phyloP scores from a whole-genome alignment of 495 filamentous ascomycete genomes.

The Penicillium parvum region DNA sequence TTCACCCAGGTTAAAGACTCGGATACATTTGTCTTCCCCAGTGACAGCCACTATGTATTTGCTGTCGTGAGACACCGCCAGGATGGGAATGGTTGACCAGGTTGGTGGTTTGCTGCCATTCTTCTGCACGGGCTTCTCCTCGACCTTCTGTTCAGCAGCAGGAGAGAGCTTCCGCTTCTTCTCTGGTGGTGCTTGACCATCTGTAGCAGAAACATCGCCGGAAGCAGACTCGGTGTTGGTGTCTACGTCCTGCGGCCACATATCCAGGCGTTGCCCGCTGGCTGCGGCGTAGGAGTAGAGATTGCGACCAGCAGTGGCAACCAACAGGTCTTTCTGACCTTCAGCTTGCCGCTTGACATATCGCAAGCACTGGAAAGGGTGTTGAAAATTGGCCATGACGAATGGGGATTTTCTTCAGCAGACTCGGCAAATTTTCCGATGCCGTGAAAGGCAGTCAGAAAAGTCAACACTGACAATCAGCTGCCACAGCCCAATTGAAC shows the following conservation, averaged over 20 bases:
- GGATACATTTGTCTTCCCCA: conserved; percentile 82
- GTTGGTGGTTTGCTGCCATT: conserved; percentile 20
- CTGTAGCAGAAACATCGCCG: conserved; percentile 19
- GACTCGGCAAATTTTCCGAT: conserved; percentile 15
- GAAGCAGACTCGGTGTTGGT: conserved; percentile 14
- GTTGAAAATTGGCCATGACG: conserved; percentile 36
- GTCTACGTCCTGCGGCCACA: conserved; percentile 46
- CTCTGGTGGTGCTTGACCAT: conserved; percentile 40
- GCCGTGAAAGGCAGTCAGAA: background rate
- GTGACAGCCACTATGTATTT: conserved; percentile 72
- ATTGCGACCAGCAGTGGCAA: conserved; percentile 53
- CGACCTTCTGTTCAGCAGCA: conserved; percentile 14
- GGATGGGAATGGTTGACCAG: conserved; percentile 49
- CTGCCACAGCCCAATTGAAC: too few relatives aligned
- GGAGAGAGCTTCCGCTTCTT: conserved; percentile 50
- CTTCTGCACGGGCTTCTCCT: conserved; percentile 15
- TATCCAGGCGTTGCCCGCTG: conserved; percentile 40
- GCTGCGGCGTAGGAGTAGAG: conserved; percentile 48
- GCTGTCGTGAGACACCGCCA: conserved; percentile 56
- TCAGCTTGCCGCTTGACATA: conserved; percentile 33
- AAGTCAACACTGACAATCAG: too few relatives aligned
- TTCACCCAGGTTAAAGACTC: conserved; percentile 66
- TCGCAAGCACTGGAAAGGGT: conserved; percentile 52
- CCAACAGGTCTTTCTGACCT: conserved; percentile 35
- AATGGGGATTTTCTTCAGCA: conserved; percentile 11